phyloP scores from a whole-genome alignment of 129 eudicot species.

The Tagetes patula region DNA sequence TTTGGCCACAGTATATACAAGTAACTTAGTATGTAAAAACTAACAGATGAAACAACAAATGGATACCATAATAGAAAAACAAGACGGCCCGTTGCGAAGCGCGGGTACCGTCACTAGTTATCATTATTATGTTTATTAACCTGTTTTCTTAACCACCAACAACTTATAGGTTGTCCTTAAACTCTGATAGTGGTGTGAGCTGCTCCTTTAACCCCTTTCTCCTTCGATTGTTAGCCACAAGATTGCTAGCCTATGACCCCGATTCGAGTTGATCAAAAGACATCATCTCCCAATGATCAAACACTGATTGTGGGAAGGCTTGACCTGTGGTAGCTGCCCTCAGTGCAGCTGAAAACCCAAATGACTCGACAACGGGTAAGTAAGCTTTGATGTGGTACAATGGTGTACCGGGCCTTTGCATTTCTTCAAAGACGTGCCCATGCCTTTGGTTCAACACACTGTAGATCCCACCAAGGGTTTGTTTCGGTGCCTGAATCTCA shows the following conservation, averaged over 20 bases:
- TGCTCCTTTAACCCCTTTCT: constrained; percentile 71
- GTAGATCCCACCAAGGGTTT: constrained; percentile 45
- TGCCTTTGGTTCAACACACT: constrained; percentile 36
- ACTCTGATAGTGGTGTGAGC: constrained; percentile 73
- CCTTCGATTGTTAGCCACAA: constrained; percentile 52
- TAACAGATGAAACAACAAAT: no score
- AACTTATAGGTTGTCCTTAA: constrained; percentile 57
- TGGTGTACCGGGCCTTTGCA: constrained; percentile 27
- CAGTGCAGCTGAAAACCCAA: constrained; percentile 32
- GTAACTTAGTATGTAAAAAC: no score
- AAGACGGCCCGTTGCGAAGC: no score
- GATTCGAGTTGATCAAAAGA: constrained; percentile 61
- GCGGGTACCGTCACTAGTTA: no score
- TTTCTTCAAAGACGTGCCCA: constrained; percentile 35
- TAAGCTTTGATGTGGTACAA: constrained; percentile 24
- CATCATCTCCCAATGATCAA: constrained; percentile 83
- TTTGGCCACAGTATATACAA: no score
- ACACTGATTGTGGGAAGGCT: constrained; percentile 37
- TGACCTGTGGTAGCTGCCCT: constrained; percentile 40
- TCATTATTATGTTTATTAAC: no score
- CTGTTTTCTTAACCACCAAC: neutral
- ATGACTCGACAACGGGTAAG: constrained; percentile 35
- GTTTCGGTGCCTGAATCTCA: constrained; percentile 46
- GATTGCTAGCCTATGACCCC: constrained; percentile 43
- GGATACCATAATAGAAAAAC: no score